These are phyloP conservation scores for Rhizophora apiculata DNA, from an alignment of 345 rosid species.

Conservation along the genomic window DNA sequence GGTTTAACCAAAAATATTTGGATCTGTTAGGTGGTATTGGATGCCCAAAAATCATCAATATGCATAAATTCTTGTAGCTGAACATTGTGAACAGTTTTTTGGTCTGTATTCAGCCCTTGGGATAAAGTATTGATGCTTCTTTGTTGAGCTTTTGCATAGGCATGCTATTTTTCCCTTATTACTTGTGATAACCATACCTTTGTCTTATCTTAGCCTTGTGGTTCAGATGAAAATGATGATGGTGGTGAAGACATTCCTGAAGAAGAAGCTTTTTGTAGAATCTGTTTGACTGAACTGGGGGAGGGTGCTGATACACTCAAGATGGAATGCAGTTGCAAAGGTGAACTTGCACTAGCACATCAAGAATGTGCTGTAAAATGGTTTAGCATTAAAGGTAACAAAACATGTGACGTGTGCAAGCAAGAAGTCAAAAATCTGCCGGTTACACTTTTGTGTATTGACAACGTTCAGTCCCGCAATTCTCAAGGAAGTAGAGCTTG, in stretches of 20 bases:
- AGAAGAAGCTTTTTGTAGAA: conserved; percentile 94
- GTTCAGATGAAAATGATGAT: conserved; percentile 60
- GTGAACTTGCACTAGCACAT: conserved; percentile 88
- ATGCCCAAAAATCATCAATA: too few species aligned
- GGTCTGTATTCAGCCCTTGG: background rate
- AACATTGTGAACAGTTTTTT: too few species aligned
- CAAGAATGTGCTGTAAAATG: conserved; percentile 89
- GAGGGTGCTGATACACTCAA: conserved; percentile 84
- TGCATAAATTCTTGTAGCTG: too few species aligned
- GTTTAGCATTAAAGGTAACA: conserved; percentile 97
- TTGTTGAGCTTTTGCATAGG: conserved; percentile 8
- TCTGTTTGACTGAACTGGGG: conserved; percentile 76
- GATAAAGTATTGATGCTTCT: conserved; percentile 3
- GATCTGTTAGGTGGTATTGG: too few species aligned
- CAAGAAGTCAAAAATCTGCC: conserved; percentile 90
- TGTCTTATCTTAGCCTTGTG: conserved; percentile 62
- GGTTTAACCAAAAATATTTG: too few species aligned
- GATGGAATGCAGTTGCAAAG: conserved; percentile 98
- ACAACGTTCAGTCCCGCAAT: conserved; percentile 37
- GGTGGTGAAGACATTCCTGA: conserved; percentile 79
- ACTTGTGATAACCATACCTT: conserved; percentile 46
- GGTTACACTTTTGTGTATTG: conserved; percentile 85
- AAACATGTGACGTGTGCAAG: conserved; percentile 94
- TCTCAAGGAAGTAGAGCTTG: conserved; percentile 18
- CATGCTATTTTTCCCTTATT: conserved; percentile 7